Evolutionary conservation across 2,329 filamentous ascomycete species (phyloP).

Genomic region (Neonectria coccinea): DNA sequence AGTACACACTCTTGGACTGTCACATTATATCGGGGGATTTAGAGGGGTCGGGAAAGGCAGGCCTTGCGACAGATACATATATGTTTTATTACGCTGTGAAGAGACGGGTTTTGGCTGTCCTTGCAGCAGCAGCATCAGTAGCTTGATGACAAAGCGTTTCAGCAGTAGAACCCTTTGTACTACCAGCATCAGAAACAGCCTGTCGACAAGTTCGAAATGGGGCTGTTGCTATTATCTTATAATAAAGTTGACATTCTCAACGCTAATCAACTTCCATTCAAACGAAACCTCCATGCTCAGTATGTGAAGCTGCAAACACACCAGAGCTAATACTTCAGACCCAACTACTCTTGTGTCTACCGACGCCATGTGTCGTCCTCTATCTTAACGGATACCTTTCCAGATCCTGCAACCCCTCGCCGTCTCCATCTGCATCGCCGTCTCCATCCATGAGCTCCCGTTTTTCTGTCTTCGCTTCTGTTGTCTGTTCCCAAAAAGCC

Average conservation of each 20-base stretch:
- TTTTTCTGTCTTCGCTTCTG: constrained; percentile 13
- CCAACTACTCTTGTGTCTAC: constrained; percentile 1
- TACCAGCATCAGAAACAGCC: neutral
- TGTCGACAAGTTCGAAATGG: neutral
- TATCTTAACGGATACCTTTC: constrained; percentile 4
- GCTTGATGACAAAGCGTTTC: neutral
- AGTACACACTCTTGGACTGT: constrained; percentile 13
- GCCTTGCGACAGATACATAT: constrained; percentile 14
- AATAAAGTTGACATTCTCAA: neutral
- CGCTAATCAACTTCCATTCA: neutral
- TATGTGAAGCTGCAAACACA: neutral
- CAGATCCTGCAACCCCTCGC: neutral
- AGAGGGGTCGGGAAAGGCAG: neutral
- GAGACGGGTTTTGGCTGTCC: neutral
- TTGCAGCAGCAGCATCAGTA: neutral
- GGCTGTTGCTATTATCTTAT: neutral
- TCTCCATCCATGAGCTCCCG: constrained; percentile 22
- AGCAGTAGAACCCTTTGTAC: neutral
- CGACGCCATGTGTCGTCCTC: constrained; percentile 3
- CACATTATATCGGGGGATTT: constrained; percentile 15
- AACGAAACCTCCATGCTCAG: neutral
- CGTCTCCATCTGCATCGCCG: constrained; percentile 2
- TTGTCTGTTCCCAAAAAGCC: constrained; percentile 12
- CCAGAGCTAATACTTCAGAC: neutral
- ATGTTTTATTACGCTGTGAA: neutral